Base-by-base conservation (phyloP, 176 grass and related monocot genomes). In the Zoysia japonica region DNA sequence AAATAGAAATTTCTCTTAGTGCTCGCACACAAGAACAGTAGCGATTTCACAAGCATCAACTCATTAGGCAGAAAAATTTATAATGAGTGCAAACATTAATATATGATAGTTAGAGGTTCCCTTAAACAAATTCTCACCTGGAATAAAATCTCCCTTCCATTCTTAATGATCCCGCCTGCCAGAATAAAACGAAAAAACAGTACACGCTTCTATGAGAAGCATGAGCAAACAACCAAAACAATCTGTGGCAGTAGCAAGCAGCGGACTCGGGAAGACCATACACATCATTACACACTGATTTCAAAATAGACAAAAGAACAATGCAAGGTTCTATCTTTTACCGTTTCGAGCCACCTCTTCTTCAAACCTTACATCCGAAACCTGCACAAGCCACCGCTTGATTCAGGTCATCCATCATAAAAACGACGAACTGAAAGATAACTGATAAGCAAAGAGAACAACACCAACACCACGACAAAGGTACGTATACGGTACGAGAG, bases 61-160 rank as follows among this genome's bases (percentile, higher is more conserved):
- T 11, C 37, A 65, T 47, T 28, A 28, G 28, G 0, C 28, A 28
- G 28, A 28, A 28, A 28, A 28, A 28, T 28, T 28, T 28, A 28
- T 28, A 28, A 28, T 28, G 28, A 28, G 28, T 28, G 28, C 28
- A 28, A 28, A 28, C 28, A 28, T 28, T 28, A 28, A 28, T 28
- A 28, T 28, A 63, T 42, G 20, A 74, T 6, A 50, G n/a, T 17
- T 79, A 52, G 47, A 70, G 8, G 50, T 11, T 52, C 39, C 11
- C 8, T 7, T 54, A 11, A 13, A 37, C 40, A 37, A 47, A 46
- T 78, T 69, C 64, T 79, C 57, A 97, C 95, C 89, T 97, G 95
- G 51, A 94, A 76, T 75, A 97, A 65, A 12, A 97, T 94, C 77
- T 97, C 95, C 78, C 92, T 94, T 87, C 95, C 95, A 60, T 85